Evolutionary conservation across 2,329 filamentous ascomycete species (phyloP), one percentile per base, ranked within the genome.

Genomic region (Cladorrhinum sp.): DNA sequence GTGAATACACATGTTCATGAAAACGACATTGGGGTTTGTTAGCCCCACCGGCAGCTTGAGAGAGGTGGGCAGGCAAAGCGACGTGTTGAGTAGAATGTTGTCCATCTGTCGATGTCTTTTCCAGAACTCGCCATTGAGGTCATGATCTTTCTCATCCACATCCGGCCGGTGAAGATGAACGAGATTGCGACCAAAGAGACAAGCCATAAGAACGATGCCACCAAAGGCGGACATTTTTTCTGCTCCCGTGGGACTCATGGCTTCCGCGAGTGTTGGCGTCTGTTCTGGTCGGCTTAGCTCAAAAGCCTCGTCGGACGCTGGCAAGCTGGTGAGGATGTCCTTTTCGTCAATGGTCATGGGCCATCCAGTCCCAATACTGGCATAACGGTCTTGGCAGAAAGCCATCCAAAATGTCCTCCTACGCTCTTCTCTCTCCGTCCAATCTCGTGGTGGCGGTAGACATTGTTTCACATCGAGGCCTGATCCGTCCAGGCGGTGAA

Each of bases 321-420:
- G 95, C 24, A 99, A 79, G 66, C 92, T 89, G 23, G 92, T 96
- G 77, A 90, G 81, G 66, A 98, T 91, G 78, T 99, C 95, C 71
- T 84, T 85, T 76, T 99, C 95, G 65, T 98, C 93, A 58, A 98
- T 85, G 0, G 85, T 87, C 90, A 98, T 93, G 0, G 95, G 95
- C 95, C 95, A 98, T 6, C 95, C 95, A 1, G 95, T 98, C 32
- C 95, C 95, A 59, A 97, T 95, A 69, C 92, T 97, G 5, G 92
- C 91, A 75, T 96, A 98, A 56, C 95, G 86, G 71, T 98, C 95
- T 64, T 92, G 80, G 67, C 89, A 92, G 70, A 96, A 98, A 2
- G 90, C 85, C 86, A 95, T 89, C 95, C 95, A 99, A 67, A 98
- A 98, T 0, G 92, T 96, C 65, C 95, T 84, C 56, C 95, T 84